Percentiles rank a stretch among this genome's conserved stretches.
phyloP scores from a whole-genome alignment of 805 yeast genomes.

The Kregervanrija pseudodelftensis region DNA sequence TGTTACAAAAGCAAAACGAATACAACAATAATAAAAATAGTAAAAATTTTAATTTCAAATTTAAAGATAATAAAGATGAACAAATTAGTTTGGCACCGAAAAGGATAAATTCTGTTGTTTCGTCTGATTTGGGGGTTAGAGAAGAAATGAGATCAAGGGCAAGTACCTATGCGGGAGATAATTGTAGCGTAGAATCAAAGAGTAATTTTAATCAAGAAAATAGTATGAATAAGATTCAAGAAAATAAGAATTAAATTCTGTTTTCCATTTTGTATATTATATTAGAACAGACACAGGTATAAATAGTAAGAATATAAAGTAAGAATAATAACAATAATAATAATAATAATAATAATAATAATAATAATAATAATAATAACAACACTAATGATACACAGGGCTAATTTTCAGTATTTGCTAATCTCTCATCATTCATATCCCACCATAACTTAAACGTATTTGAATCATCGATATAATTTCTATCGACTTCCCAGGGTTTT shows the following conservation, averaged over 20 bases:
- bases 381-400: neutral
- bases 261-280: neutral
- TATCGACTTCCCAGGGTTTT: conserved; percentile 50
- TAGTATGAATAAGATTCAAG: conserved; percentile 2
- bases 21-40: neutral
- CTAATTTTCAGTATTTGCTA: neutral
- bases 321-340: neutral
- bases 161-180: neutral
- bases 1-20: too few species aligned
- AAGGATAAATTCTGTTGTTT: neutral
- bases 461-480: conserved; percentile 32
- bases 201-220: neutral
- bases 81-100: too few species aligned
- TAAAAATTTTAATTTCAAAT: neutral
- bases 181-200: neutral
- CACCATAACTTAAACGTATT: conserved; percentile 47
- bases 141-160: conserved; percentile 5
- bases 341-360: neutral
- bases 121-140: neutral
- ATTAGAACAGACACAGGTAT: too few species aligned
- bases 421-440: conserved; percentile 34
- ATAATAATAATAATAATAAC: neutral
- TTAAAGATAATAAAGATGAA: too few species aligned
- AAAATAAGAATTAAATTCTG: neutral
- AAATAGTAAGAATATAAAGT: neutral